phyloP scores from a whole-genome alignment of 2,329 filamentous ascomycete species.

The Clarireedia hainanense region DNA sequence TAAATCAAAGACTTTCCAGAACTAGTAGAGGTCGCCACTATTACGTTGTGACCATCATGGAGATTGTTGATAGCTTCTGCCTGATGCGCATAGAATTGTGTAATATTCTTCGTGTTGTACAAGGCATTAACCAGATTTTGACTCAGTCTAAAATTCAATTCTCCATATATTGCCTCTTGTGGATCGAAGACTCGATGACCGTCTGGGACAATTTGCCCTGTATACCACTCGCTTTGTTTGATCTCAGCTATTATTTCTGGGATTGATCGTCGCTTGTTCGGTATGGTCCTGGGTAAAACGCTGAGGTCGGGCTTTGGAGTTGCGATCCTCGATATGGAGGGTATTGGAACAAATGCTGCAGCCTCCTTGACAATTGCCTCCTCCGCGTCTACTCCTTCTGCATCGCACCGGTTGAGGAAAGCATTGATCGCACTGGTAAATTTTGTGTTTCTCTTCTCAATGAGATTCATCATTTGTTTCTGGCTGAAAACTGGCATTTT shows the following conservation, averaged over 20 bases:
- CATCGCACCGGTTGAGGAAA: constrained; percentile 68
- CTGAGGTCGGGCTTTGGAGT: constrained; percentile 31
- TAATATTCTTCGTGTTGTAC: constrained; percentile 86
- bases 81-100: constrained; percentile 82
- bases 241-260: constrained; percentile 81
- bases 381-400: constrained; percentile 59
- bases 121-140: constrained; percentile 92
- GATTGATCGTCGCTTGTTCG: constrained; percentile 70
- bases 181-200: constrained; percentile 87
- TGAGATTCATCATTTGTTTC: constrained; percentile 81
- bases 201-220: constrained; percentile 84
- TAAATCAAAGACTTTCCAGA: constrained; percentile 99
- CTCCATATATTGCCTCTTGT: constrained; percentile 72
- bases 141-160: constrained; percentile 77
- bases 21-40: constrained; percentile 89
- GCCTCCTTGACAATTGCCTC: constrained; percentile 51
- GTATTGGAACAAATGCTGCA: constrained; percentile 54
- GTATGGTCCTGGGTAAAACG: constrained; percentile 62
- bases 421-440: constrained; percentile 69
- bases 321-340: constrained; percentile 37
- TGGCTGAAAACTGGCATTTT: constrained; percentile 92
- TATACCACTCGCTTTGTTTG: constrained; percentile 78
- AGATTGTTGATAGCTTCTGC: constrained; percentile 88
- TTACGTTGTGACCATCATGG: constrained; percentile 74
- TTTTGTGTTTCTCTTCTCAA: constrained; percentile 81